Evolutionary conservation across 1,139 yeast species (phyloP).

Genomic region (Pichia sp.): DNA sequence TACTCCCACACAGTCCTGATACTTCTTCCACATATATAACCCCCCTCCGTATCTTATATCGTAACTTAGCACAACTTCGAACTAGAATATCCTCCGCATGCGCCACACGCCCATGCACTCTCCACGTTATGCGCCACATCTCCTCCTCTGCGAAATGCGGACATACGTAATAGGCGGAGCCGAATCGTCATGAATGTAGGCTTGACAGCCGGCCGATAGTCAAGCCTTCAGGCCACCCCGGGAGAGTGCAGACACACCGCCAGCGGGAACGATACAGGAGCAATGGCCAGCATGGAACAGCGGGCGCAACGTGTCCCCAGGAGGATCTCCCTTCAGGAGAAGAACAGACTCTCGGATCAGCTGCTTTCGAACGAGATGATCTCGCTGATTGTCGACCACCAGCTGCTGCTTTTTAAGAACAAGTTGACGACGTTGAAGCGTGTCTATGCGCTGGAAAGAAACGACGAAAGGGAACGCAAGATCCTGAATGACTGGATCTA

Average conservation of each 20-base stretch:
- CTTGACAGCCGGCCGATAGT: neutral
- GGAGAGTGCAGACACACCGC: neutral
- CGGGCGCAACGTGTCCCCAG: neutral
- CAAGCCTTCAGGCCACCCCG: neutral
- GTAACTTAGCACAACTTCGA: too few relatives aligned
- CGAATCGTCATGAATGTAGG: neutral
- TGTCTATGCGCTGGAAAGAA: slow-evolving; percentile 4
- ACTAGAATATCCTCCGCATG: neutral
- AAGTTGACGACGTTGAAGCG: slow-evolving; percentile 2
- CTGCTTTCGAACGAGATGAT: slow-evolving; percentile 6
- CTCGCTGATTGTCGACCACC: slow-evolving; percentile 8
- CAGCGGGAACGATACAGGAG: neutral
- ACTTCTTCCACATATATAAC: too few relatives aligned
- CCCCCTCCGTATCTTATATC: too few relatives aligned
- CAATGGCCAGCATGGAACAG: neutral
- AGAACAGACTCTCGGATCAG: slow-evolving; percentile 4
- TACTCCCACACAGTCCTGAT: too few relatives aligned
- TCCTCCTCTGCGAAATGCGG: too few relatives aligned
- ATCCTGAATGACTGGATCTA: slow-evolving; percentile 16
- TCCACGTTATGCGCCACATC: neutral
- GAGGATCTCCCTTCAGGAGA: slow-evolving; percentile 12
- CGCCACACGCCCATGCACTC: neutral
- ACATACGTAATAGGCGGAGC: neutral
- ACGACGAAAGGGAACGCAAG: neutral
- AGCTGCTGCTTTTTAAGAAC: slow-evolving; percentile 4